Evolutionary conservation across 176 grass and related monocot genomes (phyloP).

Genomic region (Lolium multiflorum): DNA sequence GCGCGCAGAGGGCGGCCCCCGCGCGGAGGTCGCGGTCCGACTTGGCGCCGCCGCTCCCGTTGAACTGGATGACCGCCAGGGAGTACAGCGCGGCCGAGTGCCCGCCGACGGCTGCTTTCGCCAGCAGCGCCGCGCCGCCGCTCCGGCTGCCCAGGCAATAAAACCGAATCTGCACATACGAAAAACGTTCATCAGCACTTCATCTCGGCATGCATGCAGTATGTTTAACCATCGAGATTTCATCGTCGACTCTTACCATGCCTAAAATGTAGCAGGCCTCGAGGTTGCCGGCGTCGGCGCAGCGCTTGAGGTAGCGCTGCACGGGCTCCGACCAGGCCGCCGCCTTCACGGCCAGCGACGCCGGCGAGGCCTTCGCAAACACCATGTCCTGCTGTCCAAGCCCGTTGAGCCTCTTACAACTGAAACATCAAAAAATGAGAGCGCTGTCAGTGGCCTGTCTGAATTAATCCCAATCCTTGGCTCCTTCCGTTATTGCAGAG

Average conservation of each 20-base stretch:
- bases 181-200: neutral
- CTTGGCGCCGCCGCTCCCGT: constrained; percentile 81
- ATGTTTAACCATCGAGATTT: neutral
- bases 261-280: constrained; percentile 88
- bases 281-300: constrained; percentile 66
- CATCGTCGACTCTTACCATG: constrained; percentile 51
- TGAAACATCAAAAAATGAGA: constrained; percentile 17
- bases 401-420: constrained; percentile 70
- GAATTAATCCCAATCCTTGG: too few relatives aligned
- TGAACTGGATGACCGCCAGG: constrained; percentile 83
- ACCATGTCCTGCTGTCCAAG: constrained; percentile 55
- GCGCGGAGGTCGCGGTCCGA: constrained; percentile 71
- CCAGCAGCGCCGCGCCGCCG: constrained; percentile 68
- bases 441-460: neutral
- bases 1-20: constrained; percentile 71
- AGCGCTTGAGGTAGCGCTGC: constrained; percentile 63
- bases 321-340: constrained; percentile 65
- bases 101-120: constrained; percentile 70
- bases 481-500: too few relatives aligned
- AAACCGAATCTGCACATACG: constrained; percentile 65
- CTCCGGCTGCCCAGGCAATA: constrained; percentile 67
- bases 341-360: constrained; percentile 59
- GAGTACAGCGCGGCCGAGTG: constrained; percentile 83
- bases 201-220: neutral
- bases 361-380: constrained; percentile 63